Evolutionary conservation across 2,329 filamentous ascomycete genomes (phyloP).

Genomic region (Hypoxylon sp.): DNA sequence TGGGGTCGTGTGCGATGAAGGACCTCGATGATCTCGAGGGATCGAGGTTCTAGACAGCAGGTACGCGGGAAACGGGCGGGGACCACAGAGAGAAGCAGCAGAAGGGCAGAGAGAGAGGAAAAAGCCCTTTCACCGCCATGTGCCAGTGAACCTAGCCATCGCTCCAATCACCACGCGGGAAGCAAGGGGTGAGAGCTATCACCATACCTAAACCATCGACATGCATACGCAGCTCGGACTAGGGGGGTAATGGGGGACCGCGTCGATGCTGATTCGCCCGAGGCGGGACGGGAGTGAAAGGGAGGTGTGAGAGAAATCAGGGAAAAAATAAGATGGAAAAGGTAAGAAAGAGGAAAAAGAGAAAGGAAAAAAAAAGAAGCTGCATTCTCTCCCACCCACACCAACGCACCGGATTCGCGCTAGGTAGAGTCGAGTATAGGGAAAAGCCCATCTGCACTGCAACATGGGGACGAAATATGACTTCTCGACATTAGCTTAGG

Average conservation of each 20-base stretch:
- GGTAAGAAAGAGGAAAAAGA: constrained; percentile 8
- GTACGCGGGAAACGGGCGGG: constrained; percentile 24
- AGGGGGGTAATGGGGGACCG: constrained; percentile 19
- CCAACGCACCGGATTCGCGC: constrained; percentile 51
- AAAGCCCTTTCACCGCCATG: constrained; percentile 51
- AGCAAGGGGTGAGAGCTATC: constrained; percentile 42
- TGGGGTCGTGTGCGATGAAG: constrained; percentile 33
- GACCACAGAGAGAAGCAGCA: constrained; percentile 13
- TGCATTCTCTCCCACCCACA: constrained; percentile 45
- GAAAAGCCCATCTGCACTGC: constrained; percentile 32
- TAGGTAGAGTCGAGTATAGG: constrained; percentile 45
- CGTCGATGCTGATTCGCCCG: constrained; percentile 47
- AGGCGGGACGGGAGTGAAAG: constrained; percentile 40
- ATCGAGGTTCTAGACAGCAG: constrained; percentile 28
- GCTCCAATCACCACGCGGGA: constrained; percentile 46
- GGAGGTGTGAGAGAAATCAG: constrained; percentile 37
- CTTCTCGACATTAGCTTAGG: constrained; percentile 14
- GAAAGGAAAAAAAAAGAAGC: constrained; percentile 21
- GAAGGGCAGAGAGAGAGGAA: constrained; percentile 10
- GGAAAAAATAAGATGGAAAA: constrained; percentile 21
- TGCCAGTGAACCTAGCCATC: constrained; percentile 44
- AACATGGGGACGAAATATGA: constrained; percentile 23
- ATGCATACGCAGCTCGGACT: constrained; percentile 46
- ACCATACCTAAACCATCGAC: constrained; percentile 50
- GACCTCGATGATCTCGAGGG: constrained; percentile 21